Evolutionary conservation across 2,329 filamentous ascomycete genomes (phyloP), one percentile per base, ranked within the genome.

Genomic region (Nemania abortiva): DNA sequence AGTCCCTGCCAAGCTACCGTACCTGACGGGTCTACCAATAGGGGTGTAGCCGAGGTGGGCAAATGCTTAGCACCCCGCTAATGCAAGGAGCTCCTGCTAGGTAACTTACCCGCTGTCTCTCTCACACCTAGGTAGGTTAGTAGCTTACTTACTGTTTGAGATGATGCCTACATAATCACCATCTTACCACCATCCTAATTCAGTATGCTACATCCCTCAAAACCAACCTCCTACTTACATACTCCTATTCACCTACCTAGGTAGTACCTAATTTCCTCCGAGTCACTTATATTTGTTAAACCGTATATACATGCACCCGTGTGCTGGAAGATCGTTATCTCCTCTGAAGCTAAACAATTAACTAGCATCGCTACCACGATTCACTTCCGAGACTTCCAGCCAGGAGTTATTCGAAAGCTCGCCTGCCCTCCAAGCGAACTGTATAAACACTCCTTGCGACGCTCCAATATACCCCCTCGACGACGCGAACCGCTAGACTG

Each of bases 21-120:
- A 47, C 18, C 34, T 45, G 34, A 18, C 1, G 54, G 9, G 13
- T 31, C 64, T 66, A 42, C 64, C 65, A 67, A 67, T 62, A 37
- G 58, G 65, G 49, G 42, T 39, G 59, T 58, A 39, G 42, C 58
- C 64, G 50, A 20, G 42, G 20, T 20, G 18, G 42, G 1, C 9
- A 27, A 27, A 10, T 20, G 49, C 47, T 47, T 13, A 50, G 45
- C 52, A 50, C 42, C 42, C 42, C 6, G 9, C 42, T 47, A 52
- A 52, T 52, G 49, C 49, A 29, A 52, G 24, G 49, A 52, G 24
- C 22, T 29, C 24, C 24, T 52, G 11, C 24, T 27, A 27, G 5
- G n/a, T n/a, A n/a, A n/a, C n/a, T 24, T 29, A 15, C 49, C 42
- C 42, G 42, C 39, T 20, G 42, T 9, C 42, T 37, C 18, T 18